phyloP scores from a whole-genome alignment of 805 yeast species.

The Yarrowia yakushimensis region DNA sequence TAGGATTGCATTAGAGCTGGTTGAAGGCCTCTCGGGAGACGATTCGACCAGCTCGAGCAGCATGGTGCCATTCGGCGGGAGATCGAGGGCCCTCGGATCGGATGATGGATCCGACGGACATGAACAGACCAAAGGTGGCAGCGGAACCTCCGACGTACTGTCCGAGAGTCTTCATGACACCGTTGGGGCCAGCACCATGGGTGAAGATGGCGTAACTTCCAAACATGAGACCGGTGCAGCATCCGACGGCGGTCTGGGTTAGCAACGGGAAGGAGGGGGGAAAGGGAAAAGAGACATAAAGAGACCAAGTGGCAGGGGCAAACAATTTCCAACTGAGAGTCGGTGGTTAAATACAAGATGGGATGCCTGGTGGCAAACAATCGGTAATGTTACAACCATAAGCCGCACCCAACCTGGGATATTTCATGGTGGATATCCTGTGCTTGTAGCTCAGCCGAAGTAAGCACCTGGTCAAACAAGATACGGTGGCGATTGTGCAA shows the following conservation, averaged over 20 bases:
- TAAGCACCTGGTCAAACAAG: neutral
- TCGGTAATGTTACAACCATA: too few species aligned
- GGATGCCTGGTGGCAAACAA: too few species aligned
- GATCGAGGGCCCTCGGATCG: slow-evolving; percentile 36
- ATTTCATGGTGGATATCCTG: neutral
- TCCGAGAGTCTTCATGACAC: slow-evolving; percentile 93
- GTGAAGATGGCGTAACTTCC: slow-evolving; percentile 85
- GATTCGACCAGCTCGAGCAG: slow-evolving; percentile 25
- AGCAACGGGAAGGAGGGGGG: neutral
- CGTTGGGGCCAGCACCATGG: slow-evolving; percentile 97
- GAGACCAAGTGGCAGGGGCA: too few species aligned
- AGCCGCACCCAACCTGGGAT: too few species aligned
- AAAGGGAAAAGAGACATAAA: too few species aligned
- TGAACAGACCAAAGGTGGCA: slow-evolving; percentile 87
- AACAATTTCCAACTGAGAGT: too few species aligned
- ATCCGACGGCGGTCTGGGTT: slow-evolving; percentile 67
- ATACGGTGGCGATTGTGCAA: neutral
- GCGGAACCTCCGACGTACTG: slow-evolving; percentile 96
- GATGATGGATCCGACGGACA: slow-evolving; percentile 82
- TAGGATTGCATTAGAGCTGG: slow-evolving; percentile 25
- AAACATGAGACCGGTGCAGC: slow-evolving; percentile 89
- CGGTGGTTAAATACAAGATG: too few species aligned
- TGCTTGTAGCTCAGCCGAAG: neutral
- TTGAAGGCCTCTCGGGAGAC: slow-evolving; percentile 24
- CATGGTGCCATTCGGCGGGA: slow-evolving; percentile 35